These are phyloP conservation scores for Sherardia arvensis DNA, from an alignment of 257 asterid genomes.

Conservation along the genomic window DNA sequence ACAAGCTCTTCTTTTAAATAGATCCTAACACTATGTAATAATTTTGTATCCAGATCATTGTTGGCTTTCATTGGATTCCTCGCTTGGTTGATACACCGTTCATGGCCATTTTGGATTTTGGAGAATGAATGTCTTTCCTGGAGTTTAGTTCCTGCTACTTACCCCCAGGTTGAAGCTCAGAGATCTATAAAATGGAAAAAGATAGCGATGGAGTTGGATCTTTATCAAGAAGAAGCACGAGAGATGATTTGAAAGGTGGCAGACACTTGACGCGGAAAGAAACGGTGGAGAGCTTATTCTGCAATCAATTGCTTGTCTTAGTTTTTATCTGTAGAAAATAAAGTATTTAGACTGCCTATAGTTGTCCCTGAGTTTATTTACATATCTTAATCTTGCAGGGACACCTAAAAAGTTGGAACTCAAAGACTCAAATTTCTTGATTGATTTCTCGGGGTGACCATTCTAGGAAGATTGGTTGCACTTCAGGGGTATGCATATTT, in stretches of 20 bases:
- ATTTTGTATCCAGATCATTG: conserved; percentile 69
- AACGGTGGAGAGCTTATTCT: conserved; percentile 18
- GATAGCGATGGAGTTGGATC: conserved; percentile 54
- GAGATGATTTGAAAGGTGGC: conserved; percentile 72
- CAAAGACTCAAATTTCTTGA: conserved; percentile 79
- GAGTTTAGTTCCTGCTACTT: conserved; percentile 94
- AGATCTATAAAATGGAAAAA: conserved; percentile 74
- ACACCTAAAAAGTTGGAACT: conserved; percentile 65
- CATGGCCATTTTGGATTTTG: conserved; percentile 99
- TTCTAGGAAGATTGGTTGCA: conserved; percentile 48
- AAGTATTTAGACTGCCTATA: not conserved
- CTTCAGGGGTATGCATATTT: conserved; percentile 56
- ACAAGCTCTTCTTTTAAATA: too few relatives aligned
- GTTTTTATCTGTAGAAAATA: not conserved
- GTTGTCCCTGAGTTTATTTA: too few relatives aligned
- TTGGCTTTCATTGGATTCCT: conserved; percentile 94
- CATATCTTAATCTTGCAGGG: conserved; percentile 35
- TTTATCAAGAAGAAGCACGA: conserved; percentile 56
- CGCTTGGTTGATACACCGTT: conserved; percentile 95
- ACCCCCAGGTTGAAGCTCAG: conserved; percentile 97
- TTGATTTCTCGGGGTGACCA: conserved; percentile 69
- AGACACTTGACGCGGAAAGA: conserved; percentile 37
- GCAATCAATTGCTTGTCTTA: not conserved
- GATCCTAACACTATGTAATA: conserved; percentile 18
- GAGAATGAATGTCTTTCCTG: conserved; percentile 97